These are phyloP conservation scores for Alloteropsis semialata DNA, from an alignment of 176 grass and related monocot species.

Conservation along the genomic window DNA sequence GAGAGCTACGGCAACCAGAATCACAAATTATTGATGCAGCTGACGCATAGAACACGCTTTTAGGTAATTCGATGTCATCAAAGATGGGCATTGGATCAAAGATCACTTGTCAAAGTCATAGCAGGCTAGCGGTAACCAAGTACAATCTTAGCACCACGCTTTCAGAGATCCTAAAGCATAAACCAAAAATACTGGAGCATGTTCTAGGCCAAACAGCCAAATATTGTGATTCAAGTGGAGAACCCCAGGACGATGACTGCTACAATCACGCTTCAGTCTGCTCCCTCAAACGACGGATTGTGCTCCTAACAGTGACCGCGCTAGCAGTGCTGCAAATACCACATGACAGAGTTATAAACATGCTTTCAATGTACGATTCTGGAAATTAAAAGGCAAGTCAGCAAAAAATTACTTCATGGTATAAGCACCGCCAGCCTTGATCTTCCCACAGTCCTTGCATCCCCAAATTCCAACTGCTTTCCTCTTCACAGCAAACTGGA, in stretches of 20 bases:
- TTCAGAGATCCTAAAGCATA: constrained; percentile 21
- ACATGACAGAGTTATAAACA: neutral
- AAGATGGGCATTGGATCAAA: neutral
- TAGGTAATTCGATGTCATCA: too few species aligned
- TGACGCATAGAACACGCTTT: too few species aligned
- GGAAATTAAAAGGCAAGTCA: neutral
- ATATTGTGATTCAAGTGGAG: constrained; percentile 13
- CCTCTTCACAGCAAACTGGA: constrained; percentile 88
- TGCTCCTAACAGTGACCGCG: constrained; percentile 94
- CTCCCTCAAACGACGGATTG: constrained; percentile 88
- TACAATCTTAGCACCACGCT: neutral
- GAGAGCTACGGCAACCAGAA: too few species aligned
- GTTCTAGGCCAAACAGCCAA: neutral
- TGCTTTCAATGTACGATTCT: neutral
- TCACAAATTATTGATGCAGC: too few species aligned
- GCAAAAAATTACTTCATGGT: constrained; percentile 68
- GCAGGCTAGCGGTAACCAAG: neutral
- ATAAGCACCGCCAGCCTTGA: constrained; percentile 92
- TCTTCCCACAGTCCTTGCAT: constrained; percentile 94
- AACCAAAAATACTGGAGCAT: constrained; percentile 32
- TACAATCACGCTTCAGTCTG: constrained; percentile 67
- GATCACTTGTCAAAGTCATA: neutral
- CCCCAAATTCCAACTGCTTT: constrained; percentile 99
- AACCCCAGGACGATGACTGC: neutral
- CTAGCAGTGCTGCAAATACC: constrained; percentile 72